A percentile compares a stretch with the other conserved stretches of the same genome.
phyloP scores from a whole-genome alignment of 371 early-diverging fungal genomes.

The Homolaphlyctis polyrhiza region DNA sequence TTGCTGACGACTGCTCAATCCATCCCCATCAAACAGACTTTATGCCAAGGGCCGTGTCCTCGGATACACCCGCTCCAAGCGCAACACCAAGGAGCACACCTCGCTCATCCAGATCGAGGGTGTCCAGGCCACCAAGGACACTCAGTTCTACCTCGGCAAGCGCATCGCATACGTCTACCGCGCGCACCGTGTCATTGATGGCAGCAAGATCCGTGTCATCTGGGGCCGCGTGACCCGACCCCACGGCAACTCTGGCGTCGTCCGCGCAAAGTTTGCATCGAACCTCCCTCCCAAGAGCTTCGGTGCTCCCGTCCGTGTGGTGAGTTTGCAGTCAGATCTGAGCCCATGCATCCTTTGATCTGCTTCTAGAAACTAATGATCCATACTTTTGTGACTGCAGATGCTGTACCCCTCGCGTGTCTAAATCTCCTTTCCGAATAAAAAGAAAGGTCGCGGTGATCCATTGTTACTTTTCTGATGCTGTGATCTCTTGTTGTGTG shows the following conservation, averaged over 20 bases:
- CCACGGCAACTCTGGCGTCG: conserved; percentile 95
- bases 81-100: conserved; percentile 83
- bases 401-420: conserved; percentile 94
- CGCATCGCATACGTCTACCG: conserved; percentile 74
- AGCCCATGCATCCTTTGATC: not conserved
- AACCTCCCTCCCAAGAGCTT: conserved; percentile 94
- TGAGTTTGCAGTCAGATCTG: conserved; percentile 28
- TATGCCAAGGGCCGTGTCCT: conserved; percentile 95
- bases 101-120: conserved; percentile 91
- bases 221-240: conserved; percentile 94
- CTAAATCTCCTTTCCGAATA: too few relatives aligned
- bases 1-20: too few relatives aligned
- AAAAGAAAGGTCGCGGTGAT: too few relatives aligned
- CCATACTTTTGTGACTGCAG: conserved; percentile 26
- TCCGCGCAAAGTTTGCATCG: conserved; percentile 93
- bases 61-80: conserved; percentile 91
- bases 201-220: conserved; percentile 90
- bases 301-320: conserved; percentile 88
- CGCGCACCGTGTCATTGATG: conserved; percentile 66
- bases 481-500: too few relatives aligned
- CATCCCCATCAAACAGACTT: too few relatives aligned
- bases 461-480: too few relatives aligned
- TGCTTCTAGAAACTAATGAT: not conserved
- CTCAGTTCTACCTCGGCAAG: conserved; percentile 86
- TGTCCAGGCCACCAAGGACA: conserved; percentile 80